Conservation (phyloP, 202 grass and related monocot genomes). For the Bolboschoenoplectus hybrid region DNA sequence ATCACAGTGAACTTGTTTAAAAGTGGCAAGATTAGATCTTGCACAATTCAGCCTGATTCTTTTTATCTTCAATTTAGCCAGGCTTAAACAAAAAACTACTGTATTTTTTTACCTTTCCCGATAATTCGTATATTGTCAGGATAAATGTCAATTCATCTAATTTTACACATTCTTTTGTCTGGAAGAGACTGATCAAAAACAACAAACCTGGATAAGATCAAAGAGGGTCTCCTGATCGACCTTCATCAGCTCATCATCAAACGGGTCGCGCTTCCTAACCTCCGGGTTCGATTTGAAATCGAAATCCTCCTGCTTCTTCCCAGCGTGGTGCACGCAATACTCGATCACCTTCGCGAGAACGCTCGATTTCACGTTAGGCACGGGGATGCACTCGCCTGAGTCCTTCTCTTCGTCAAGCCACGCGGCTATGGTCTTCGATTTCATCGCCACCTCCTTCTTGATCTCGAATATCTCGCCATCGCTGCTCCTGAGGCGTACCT, state of each 20-base stretch:
- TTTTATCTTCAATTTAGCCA: not conserved
- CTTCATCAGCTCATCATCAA: not conserved
- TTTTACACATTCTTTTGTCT: no score
- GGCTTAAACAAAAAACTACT: not conserved
- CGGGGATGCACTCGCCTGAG: not conserved
- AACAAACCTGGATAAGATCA: conserved; percentile 8
- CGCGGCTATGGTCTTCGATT: not conserved
- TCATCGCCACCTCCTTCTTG: not conserved
- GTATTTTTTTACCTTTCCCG: no score
- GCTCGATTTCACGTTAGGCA: not conserved
- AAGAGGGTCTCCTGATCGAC: conserved; percentile 2
- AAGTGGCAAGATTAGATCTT: not conserved
- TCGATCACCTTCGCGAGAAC: not conserved
- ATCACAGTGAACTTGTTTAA: not conserved
- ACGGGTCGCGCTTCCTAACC: not conserved
- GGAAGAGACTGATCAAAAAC: not conserved
- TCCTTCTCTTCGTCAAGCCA: not conserved
- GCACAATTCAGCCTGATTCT: not conserved
- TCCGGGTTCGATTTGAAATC: not conserved
- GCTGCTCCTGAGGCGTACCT: not conserved
- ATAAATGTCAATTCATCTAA: no score
- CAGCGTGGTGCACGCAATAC: not conserved
- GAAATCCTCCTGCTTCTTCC: not conserved
- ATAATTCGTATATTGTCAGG: no score
- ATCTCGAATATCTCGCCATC: not conserved